Evolutionary conservation across 1,284 basidiomycete species (phyloP).

Genomic region (Stereum hirsutum): DNA sequence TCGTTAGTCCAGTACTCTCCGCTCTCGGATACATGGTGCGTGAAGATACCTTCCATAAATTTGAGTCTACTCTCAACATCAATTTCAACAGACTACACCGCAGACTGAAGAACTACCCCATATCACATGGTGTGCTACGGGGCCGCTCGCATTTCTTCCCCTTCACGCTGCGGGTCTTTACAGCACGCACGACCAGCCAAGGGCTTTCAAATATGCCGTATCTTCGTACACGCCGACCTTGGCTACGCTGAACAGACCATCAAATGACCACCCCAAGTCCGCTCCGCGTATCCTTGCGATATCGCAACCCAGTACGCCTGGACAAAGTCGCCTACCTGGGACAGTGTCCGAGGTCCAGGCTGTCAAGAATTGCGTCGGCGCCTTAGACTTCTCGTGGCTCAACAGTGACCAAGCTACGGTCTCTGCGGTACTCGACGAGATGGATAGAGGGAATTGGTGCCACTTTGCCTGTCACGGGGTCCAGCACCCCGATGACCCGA

Average conservation of each 20-base stretch:
- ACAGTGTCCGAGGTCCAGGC: neutral
- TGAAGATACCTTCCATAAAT: neutral
- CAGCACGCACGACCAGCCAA: constrained; percentile 6
- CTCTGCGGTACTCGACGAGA: neutral
- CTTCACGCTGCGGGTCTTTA: constrained; percentile 10
- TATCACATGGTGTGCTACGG: constrained; percentile 9
- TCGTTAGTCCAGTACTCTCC: neutral
- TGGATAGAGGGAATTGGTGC: neutral
- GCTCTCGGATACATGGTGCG: neutral
- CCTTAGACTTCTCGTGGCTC: constrained; percentile 3
- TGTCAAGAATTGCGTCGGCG: neutral
- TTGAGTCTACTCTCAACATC: neutral
- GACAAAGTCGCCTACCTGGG: neutral
- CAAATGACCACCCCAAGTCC: neutral
- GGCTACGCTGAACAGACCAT: neutral
- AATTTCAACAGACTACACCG: no score
- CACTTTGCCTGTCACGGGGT: constrained; percentile 2
- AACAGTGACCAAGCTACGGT: no score
- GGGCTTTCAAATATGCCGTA: constrained; percentile 10
- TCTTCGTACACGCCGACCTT: constrained; percentile 18
- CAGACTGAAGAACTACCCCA: no score
- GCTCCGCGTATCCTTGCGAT: constrained; percentile 3
- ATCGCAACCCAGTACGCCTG: constrained; percentile 1
- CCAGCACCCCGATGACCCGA: neutral
- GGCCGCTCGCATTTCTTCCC: constrained; percentile 5